Conservation (phyloP, 345 rosid species). For the Euphorbia lathyris region DNA sequence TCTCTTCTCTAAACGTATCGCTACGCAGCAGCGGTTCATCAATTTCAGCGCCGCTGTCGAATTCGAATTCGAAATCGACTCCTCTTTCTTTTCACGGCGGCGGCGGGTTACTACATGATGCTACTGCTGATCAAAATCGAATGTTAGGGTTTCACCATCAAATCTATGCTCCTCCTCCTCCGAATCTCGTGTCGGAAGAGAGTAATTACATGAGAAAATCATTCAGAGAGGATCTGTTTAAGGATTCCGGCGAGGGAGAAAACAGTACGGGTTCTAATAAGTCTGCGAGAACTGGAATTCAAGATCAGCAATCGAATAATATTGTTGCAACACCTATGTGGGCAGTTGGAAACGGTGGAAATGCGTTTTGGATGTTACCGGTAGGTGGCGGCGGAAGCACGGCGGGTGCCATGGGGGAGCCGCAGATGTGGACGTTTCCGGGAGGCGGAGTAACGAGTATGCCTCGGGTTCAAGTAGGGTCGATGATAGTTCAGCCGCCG, state of each 20-base stretch:
- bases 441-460: constrained; percentile 21
- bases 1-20: constrained; percentile 67
- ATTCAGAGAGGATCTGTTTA: constrained; percentile 66
- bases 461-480: constrained; percentile 49
- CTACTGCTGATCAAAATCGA: too few species aligned
- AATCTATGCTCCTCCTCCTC: constrained; percentile 52
- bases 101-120: too few species aligned
- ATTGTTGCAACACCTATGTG: constrained; percentile 56
- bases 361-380: constrained; percentile 80
- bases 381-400: constrained; percentile 35
- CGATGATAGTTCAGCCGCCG: constrained; percentile 62
- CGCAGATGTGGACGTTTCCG: constrained; percentile 78
- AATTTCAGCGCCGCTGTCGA: constrained; percentile 50
- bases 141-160: constrained; percentile 61
- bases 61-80: too few species aligned
- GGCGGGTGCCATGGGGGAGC: constrained; percentile 22
- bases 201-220: constrained; percentile 40
- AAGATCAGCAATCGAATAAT: constrained; percentile 29
- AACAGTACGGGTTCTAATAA: constrained; percentile 21
- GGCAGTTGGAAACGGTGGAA: constrained; percentile 70
- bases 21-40: constrained; percentile 63
- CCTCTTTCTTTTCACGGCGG: constrained; percentile 54
- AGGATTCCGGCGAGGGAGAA: constrained; percentile 23
- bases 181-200: constrained; percentile 27
- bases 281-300: constrained; percentile 29